Evolutionary conservation across 352 stramenopile species (phyloP).

Genomic region (Pythium aphanidermatum): DNA sequence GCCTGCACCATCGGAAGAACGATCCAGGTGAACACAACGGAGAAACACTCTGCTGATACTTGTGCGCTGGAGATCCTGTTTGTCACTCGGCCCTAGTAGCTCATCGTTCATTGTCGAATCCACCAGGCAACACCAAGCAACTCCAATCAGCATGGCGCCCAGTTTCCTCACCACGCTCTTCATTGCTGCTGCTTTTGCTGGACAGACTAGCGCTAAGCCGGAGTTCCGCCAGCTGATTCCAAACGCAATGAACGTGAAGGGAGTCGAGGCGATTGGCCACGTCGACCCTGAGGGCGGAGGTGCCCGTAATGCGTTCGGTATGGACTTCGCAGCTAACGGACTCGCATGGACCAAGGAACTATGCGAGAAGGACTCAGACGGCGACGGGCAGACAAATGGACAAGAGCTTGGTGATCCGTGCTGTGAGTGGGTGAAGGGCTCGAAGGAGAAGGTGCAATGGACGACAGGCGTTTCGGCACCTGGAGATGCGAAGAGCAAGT

Average conservation of each 20-base stretch:
- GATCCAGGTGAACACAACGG: too few relatives aligned
- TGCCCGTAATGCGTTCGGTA: conserved; percentile 24
- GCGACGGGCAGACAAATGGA: conserved; percentile 41
- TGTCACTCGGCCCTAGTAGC: too few relatives aligned
- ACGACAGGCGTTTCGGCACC: conserved; percentile 20
- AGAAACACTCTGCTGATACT: too few relatives aligned
- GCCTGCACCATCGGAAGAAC: too few relatives aligned
- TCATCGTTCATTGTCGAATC: conserved; percentile 4
- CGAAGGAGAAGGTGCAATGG: conserved; percentile 21
- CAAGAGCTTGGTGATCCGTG: conserved; percentile 21
- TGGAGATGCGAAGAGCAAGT: conserved; percentile 19
- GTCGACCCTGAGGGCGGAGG: conserved; percentile 20
- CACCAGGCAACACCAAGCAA: not conserved
- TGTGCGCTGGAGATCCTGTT: too few relatives aligned
- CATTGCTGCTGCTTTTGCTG: not conserved
- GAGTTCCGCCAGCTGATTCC: conserved; percentile 12
- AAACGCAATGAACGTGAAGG: conserved; percentile 9
- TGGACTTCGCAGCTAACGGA: conserved; percentile 13
- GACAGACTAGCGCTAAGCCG: not conserved
- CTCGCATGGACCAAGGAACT: conserved; percentile 26
- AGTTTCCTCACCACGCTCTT: not conserved
- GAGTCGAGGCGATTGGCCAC: conserved; percentile 25
- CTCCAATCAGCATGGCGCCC: not conserved
- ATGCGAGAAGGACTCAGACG: conserved; percentile 25
- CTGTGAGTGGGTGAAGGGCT: conserved; percentile 12